phyloP scores from a whole-genome alignment of 345 rosid genomes.

The Eucalyptus regnans region DNA sequence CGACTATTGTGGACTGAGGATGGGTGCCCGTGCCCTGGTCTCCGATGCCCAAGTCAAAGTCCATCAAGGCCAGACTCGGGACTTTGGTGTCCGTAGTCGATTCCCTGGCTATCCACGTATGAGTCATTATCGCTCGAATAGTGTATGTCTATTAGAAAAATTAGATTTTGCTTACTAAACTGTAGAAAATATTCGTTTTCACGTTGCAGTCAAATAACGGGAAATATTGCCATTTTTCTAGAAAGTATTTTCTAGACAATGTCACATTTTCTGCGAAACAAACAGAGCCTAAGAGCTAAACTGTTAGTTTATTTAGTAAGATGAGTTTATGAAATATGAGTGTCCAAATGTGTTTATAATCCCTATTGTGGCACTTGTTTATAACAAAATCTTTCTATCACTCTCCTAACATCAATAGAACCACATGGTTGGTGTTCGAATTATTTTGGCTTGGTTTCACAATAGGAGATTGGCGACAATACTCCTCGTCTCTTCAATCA shows the following conservation, averaged over 20 bases:
- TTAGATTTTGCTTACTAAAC: too few relatives aligned
- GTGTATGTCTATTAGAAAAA: too few relatives aligned
- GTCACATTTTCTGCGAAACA: not conserved
- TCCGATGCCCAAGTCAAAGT: not conserved
- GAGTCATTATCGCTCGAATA: fast-evolving
- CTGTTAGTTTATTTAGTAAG: fast-evolving
- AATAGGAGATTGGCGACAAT: not conserved
- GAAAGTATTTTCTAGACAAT: too few relatives aligned
- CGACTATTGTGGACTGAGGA: fast-evolving
- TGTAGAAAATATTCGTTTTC: too few relatives aligned
- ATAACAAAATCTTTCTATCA: fast-evolving
- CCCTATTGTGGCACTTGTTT: not conserved
- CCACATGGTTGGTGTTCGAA: not conserved
- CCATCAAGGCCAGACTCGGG: not conserved
- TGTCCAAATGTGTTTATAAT: not conserved
- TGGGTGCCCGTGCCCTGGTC: fast-evolving
- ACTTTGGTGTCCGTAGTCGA: fast-evolving
- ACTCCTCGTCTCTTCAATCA: not conserved
- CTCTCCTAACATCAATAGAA: not conserved
- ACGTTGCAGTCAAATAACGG: fast-evolving
- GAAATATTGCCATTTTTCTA: too few relatives aligned
- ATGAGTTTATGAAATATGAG: too few relatives aligned
- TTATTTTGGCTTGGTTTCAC: not conserved
- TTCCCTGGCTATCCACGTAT: fast-evolving
- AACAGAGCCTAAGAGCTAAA: not conserved